These are phyloP conservation scores for Tetragonia tetragonoides DNA, from an alignment of 148 eudicot species.

Conservation along the genomic window DNA sequence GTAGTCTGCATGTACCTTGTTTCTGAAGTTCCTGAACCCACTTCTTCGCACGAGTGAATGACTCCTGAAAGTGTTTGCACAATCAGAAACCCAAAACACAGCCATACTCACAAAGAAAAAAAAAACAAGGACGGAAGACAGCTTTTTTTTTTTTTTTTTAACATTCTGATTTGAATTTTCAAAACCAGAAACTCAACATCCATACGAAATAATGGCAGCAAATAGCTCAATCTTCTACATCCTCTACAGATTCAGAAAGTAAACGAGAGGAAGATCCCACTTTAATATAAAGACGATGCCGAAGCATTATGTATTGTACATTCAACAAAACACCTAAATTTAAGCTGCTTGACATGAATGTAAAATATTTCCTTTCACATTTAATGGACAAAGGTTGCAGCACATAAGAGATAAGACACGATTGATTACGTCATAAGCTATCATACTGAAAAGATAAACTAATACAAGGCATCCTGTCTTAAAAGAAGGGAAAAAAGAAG, in stretches of 20 bases:
- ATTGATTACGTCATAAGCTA: no score
- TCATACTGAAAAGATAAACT: no score
- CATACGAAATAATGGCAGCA: not conserved
- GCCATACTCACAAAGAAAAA: not conserved
- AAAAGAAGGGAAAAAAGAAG: no score
- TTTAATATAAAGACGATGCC: not conserved
- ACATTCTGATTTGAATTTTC: no score
- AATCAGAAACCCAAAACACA: conserved; percentile 12
- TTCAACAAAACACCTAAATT: no score
- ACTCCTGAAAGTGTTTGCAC: conserved; percentile 55
- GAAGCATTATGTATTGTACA: no score
- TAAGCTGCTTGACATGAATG: no score
- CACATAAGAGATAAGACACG: no score
- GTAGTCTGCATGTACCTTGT: conserved; percentile 58
- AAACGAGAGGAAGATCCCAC: not conserved
- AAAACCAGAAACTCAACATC: not conserved
- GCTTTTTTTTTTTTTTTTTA: no score
- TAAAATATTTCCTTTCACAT: no score
- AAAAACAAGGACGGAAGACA: not conserved
- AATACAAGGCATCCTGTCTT: no score
- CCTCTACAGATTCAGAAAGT: not conserved
- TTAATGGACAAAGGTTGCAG: no score
- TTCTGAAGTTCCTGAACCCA: conserved; percentile 99
- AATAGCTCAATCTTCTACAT: not conserved
- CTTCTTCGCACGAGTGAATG: conserved; percentile 85